Percentiles rank a stretch among this genome's conserved stretches.
Conservation (phyloP, 371 early-diverging fungal species). For the Mortierella sp. region DNA sequence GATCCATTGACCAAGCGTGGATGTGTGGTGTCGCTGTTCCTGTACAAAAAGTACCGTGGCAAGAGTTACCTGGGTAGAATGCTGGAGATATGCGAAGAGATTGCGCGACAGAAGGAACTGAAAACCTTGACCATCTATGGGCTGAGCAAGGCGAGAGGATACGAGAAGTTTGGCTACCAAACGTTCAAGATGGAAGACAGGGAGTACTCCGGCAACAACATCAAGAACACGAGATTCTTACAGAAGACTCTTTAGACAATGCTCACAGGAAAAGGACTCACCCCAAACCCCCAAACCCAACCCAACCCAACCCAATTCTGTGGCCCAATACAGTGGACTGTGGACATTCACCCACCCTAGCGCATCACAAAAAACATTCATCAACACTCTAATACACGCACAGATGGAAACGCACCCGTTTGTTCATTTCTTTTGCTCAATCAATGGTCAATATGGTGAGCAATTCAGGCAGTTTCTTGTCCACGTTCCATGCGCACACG, state of each 20-base stretch:
- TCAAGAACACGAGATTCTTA: constrained; percentile 38
- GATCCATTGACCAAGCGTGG: constrained; percentile 39
- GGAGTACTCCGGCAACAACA: constrained; percentile 27
- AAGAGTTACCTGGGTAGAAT: constrained; percentile 35
- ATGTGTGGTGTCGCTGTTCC: constrained; percentile 43
- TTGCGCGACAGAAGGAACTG: constrained; percentile 24
- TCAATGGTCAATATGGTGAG: no score
- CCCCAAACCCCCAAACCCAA: no score
- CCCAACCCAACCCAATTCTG: no score
- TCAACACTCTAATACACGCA: neutral
- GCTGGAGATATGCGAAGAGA: constrained; percentile 29
- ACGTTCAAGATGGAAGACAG: constrained; percentile 40
- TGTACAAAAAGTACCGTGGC: constrained; percentile 43
- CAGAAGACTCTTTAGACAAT: constrained; percentile 16
- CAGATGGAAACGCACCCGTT: no score
- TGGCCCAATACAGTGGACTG: no score
- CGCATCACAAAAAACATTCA: no score
- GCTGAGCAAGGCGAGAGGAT: constrained; percentile 22
- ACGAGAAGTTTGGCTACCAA: constrained; percentile 45
- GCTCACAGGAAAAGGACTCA: no score
- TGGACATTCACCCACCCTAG: no score
- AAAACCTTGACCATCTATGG: constrained; percentile 45
- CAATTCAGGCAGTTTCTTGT: no score
- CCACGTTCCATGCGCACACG: no score
- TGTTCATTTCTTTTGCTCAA: no score